These are phyloP conservation scores for Xylaria sp. DNA, from an alignment of 2,329 filamentous ascomycete species.

Conservation along the genomic window DNA sequence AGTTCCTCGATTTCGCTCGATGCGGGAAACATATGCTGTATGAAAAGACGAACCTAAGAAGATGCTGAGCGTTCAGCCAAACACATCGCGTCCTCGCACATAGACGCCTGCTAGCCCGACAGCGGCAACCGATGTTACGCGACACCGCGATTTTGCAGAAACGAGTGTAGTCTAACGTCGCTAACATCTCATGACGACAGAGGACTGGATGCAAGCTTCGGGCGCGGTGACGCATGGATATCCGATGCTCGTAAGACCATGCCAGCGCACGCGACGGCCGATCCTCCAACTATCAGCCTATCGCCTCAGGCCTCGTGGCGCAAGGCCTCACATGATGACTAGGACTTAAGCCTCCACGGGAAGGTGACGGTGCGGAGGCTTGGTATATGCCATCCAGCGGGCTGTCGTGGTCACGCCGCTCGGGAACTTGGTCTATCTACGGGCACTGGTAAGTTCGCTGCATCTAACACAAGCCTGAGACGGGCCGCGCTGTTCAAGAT, in stretches of 20 bases:
- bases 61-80: conserved; percentile 7
- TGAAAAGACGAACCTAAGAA: not conserved
- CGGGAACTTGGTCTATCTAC: not conserved
- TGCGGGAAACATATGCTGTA: conserved; percentile 6
- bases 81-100: not conserved
- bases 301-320: conserved; percentile 25
- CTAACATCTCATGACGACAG: conserved; percentile 1
- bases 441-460: not conserved
- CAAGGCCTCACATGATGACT: conserved; percentile 16
- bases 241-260: conserved; percentile 26
- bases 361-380: conserved; percentile 8
- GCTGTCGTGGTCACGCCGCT: not conserved
- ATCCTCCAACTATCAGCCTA: conserved; percentile 17
- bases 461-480: not conserved
- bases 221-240: conserved; percentile 25
- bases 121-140: no score
- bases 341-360: not conserved
- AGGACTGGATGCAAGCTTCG: conserved; percentile 10
- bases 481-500: not conserved
- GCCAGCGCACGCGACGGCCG: conserved; percentile 15
- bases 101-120: no score
- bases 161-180: not conserved
- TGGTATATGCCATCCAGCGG: not conserved
- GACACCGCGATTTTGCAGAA: not conserved
- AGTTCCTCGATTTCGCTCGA: not conserved